Evolutionary conservation across 2,329 filamentous ascomycete species (phyloP).

Genomic region (Sarocladium kiliense): DNA sequence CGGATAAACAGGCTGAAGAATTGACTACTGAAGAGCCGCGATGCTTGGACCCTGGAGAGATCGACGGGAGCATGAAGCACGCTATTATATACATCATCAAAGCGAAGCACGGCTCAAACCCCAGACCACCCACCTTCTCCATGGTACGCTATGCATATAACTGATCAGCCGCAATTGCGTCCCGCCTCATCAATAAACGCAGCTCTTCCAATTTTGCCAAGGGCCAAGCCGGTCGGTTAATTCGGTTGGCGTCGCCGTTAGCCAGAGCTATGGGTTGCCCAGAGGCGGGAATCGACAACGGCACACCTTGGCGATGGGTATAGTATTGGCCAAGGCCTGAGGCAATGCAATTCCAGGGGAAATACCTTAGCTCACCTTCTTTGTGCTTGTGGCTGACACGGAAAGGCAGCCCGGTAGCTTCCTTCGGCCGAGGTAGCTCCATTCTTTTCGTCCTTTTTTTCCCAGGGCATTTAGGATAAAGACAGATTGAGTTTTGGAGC

Average conservation of each 20-base stretch:
- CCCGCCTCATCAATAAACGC: not conserved
- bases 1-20: not conserved
- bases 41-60: not conserved
- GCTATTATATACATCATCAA: not conserved
- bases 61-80: not conserved
- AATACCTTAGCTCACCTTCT: no score
- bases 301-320: not conserved
- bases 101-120: not conserved
- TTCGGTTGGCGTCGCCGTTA: not conserved
- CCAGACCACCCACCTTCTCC: not conserved
- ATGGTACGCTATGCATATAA: not conserved
- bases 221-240: slow-evolving; percentile 6
- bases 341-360: not conserved
- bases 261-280: not conserved
- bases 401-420: not conserved
- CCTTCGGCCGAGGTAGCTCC: slow-evolving; percentile 6
- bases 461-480: not conserved
- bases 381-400: no score
- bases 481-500: not conserved
- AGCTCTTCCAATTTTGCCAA: not conserved
- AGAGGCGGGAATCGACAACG: slow-evolving; percentile 1
- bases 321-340: not conserved
- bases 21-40: not conserved
- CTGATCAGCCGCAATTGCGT: not conserved
- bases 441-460: not conserved